A percentile compares a stretch with the other conserved stretches of the same genome.
Conservation (phyloP, 495 filamentous ascomycete genomes). For the Neurospora cerealis region DNA sequence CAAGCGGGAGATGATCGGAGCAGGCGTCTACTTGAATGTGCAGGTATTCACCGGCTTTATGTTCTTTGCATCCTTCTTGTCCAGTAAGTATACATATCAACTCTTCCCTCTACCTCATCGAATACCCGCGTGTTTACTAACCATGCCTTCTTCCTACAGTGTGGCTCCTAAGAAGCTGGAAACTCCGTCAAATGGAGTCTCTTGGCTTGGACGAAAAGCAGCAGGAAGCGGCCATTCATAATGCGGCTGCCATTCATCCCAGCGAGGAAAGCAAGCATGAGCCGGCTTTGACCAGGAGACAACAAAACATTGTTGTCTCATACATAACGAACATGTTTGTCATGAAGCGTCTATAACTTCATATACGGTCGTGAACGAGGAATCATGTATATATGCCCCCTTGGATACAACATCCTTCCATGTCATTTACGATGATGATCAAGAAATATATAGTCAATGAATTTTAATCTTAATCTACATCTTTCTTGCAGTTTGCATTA, state of each 20-base stretch:
- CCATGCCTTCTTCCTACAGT: slow-evolving; percentile 6
- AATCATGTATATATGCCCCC: not conserved
- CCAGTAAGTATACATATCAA: slow-evolving; percentile 14
- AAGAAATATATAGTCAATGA: not conserved
- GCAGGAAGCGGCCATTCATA: slow-evolving; percentile 15
- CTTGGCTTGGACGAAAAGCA: slow-evolving; percentile 19
- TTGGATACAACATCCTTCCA: not conserved
- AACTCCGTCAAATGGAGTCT: slow-evolving; percentile 28
- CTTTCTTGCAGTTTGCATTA: not conserved
- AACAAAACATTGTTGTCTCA: slow-evolving; percentile 8
- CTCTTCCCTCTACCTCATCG: not conserved
- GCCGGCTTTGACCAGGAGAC: not conserved
- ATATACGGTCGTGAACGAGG: not conserved
- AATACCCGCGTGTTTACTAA: not conserved
- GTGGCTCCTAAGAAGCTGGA: slow-evolving; percentile 36
- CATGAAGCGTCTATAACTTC: slow-evolving; percentile 9
- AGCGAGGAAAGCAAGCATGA: not conserved
- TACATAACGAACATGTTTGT: slow-evolving; percentile 9
- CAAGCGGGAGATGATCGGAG: slow-evolving; percentile 26
- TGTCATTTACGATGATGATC: not conserved
- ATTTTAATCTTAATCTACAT: not conserved
- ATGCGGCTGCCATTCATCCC: slow-evolving; percentile 7
- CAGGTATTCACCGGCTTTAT: slow-evolving; percentile 31
- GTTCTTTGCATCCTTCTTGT: slow-evolving; percentile 29
- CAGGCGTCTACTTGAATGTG: slow-evolving; percentile 30